phyloP scores from a whole-genome alignment of 257 asterid genomes.

The Petunia secreta region DNA sequence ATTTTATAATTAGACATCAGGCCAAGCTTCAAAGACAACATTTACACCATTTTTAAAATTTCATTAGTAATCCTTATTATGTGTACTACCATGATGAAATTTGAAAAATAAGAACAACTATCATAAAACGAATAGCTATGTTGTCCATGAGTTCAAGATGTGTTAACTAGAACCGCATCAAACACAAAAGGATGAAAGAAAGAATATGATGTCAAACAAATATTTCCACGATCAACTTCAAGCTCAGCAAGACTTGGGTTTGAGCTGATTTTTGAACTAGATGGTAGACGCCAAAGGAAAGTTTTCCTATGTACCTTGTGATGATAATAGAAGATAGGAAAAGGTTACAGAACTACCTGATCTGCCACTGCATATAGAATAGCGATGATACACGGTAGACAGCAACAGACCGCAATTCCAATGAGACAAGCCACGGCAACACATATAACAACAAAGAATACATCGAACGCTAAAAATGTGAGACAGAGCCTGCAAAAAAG shows the following conservation, averaged over 20 bases:
- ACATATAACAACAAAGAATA: constrained; percentile 93
- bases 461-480: constrained; percentile 95
- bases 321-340: not conserved
- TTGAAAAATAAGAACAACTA: not conserved
- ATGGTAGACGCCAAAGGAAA: not conserved
- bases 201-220: not conserved
- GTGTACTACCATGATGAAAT: not conserved
- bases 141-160: not conserved
- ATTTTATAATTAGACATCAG: not conserved
- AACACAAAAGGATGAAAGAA: constrained; percentile 13
- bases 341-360: constrained; percentile 55
- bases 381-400: constrained; percentile 95
- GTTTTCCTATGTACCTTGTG: not conserved
- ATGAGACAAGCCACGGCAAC: constrained; percentile 93
- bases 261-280: constrained; percentile 7
- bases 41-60: not conserved
- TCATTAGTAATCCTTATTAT: not conserved
- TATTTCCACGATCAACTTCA: not conserved
- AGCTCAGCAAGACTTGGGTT: not conserved
- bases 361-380: constrained; percentile 94
- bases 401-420: constrained; percentile 99
- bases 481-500: constrained; percentile 84
- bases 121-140: not conserved
- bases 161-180: not conserved
- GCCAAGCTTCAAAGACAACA: not conserved